A percentile compares a stretch with the other conserved stretches of the same genome.
Evolutionary conservation across 768 basidiomycete species (phyloP).

Genomic region (Suillus subluteus): DNA sequence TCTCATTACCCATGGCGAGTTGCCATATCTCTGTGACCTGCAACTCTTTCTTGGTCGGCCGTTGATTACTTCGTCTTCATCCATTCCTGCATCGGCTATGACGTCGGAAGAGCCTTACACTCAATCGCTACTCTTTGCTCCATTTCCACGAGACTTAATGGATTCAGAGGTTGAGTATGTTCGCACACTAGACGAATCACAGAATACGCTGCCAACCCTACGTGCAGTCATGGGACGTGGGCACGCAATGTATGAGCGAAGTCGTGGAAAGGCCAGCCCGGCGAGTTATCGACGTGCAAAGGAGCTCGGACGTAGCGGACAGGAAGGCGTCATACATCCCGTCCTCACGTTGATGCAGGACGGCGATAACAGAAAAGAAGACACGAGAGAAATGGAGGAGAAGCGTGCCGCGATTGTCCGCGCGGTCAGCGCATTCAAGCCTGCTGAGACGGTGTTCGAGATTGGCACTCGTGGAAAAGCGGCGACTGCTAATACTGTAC

Average conservation of each 20-base stretch:
- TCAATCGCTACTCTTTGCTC: slow-evolving; percentile 76
- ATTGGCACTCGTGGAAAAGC: slow-evolving; percentile 72
- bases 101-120: slow-evolving; percentile 67
- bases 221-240: slow-evolving; percentile 87
- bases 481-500: slow-evolving; percentile 56
- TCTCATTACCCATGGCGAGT: slow-evolving; percentile 82
- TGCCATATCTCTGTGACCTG: slow-evolving; percentile 90
- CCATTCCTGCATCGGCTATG: slow-evolving; percentile 35
- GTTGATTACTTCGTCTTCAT: slow-evolving; percentile 47
- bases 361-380: slow-evolving; percentile 37
- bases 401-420: slow-evolving; percentile 69
- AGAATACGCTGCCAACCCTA: slow-evolving; percentile 66
- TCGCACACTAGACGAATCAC: slow-evolving; percentile 61
- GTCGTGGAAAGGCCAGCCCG: slow-evolving; percentile 86
- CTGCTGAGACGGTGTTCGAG: slow-evolving; percentile 91
- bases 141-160: slow-evolving; percentile 75
- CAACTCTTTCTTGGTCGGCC: slow-evolving; percentile 91
- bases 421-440: slow-evolving; percentile 81
- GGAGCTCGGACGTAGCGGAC: slow-evolving; percentile 68
- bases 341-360: slow-evolving; percentile 52
- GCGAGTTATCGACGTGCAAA: slow-evolving; percentile 90
- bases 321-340: slow-evolving; percentile 70
- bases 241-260: slow-evolving; percentile 92
- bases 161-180: slow-evolving; percentile 88
- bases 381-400: slow-evolving; percentile 42